A percentile compares a stretch with the other conserved stretches of the same genome.
These are phyloP conservation scores for Aspergillus kassunensis DNA, from an alignment of 495 filamentous ascomycete species.

Conservation along the genomic window DNA sequence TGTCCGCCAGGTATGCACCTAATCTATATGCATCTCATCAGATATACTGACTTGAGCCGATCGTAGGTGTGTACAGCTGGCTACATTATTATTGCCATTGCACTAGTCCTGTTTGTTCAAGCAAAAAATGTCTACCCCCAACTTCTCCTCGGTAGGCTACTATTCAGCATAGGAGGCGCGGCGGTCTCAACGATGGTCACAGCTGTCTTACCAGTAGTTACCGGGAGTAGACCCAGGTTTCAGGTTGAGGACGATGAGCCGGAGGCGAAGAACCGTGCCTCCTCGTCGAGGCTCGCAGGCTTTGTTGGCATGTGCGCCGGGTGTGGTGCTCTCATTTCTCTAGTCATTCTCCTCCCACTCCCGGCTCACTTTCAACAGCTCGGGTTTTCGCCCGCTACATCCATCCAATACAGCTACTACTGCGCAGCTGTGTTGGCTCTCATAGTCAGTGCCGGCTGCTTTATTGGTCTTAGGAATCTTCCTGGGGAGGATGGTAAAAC, in stretches of 20 bases:
- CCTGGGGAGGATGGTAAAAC: constrained; percentile 75
- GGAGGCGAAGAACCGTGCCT: constrained; percentile 18
- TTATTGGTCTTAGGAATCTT: constrained; percentile 74
- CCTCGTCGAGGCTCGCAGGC: constrained; percentile 70
- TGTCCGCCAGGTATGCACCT: constrained; percentile 57
- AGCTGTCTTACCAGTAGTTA: constrained; percentile 84
- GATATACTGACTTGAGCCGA: not conserved
- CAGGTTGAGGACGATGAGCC: constrained; percentile 5
- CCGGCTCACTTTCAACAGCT: constrained; percentile 69
- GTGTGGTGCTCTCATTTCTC: constrained; percentile 80
- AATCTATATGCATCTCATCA: not conserved
- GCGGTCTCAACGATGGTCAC: constrained; percentile 98
- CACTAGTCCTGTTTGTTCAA: constrained; percentile 78
- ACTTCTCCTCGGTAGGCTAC: constrained; percentile 75
- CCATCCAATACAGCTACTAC: constrained; percentile 80
- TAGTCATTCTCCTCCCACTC: constrained; percentile 78
- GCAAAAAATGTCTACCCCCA: constrained; percentile 85
- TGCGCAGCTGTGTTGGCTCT: constrained; percentile 71
- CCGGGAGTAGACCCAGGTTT: constrained; percentile 49
- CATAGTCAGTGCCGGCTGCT: constrained; percentile 66
- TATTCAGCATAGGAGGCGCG: constrained; percentile 87
- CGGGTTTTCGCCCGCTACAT: constrained; percentile 60
- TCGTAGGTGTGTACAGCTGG: constrained; percentile 68
- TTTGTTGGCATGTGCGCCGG: constrained; percentile 91
- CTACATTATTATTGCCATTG: constrained; percentile 72